These are phyloP conservation scores for Beauveria asiatica DNA, from an alignment of 2,329 filamentous ascomycete species.

Conservation along the genomic window DNA sequence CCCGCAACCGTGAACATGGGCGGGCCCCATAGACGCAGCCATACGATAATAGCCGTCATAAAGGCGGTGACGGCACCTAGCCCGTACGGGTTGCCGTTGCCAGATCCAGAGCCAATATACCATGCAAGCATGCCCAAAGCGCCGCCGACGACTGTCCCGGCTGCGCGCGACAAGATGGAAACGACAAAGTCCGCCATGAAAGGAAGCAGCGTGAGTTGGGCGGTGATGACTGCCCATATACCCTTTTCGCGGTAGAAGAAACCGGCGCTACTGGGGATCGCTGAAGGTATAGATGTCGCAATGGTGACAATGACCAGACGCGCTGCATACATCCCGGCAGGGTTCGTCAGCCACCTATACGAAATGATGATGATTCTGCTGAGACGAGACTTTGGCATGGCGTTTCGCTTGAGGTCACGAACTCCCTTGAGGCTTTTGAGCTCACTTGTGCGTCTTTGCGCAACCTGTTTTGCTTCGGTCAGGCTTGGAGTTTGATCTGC, in stretches of 20 bases:
- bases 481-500: neutral
- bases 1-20: constrained; percentile 19
- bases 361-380: constrained; percentile 18
- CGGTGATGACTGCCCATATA: constrained; percentile 43
- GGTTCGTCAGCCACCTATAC: constrained; percentile 33
- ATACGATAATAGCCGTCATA: constrained; percentile 25
- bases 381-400: constrained; percentile 6
- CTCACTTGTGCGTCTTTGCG: neutral
- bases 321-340: constrained; percentile 36
- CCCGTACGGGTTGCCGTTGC: constrained; percentile 40
- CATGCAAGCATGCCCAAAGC: constrained; percentile 37
- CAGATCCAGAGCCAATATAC: constrained; percentile 42
- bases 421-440: neutral
- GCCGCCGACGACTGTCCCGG: constrained; percentile 39
- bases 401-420: neutral
- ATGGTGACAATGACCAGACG: constrained; percentile 40
- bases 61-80: constrained; percentile 36
- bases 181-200: constrained; percentile 43
- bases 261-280: constrained; percentile 32
- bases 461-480: neutral
- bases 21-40: constrained; percentile 27
- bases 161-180: constrained; percentile 30
- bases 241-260: constrained; percentile 45
- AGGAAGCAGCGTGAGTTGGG: constrained; percentile 36
- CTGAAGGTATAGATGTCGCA: constrained; percentile 32